These are phyloP conservation scores for Yamadazyma mexicana DNA, from an alignment of 1,139 yeast species.

Conservation along the genomic window DNA sequence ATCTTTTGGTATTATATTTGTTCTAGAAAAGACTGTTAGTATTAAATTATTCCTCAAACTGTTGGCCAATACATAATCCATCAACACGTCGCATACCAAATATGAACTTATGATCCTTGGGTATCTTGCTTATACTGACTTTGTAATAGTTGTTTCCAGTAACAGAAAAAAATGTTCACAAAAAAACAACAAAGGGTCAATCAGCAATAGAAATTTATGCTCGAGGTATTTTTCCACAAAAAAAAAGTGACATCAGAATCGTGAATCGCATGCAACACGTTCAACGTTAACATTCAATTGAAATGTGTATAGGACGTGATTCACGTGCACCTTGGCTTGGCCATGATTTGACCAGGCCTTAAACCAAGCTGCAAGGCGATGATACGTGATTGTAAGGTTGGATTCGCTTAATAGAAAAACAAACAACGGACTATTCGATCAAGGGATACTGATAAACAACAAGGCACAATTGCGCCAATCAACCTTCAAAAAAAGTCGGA, in stretches of 20 bases:
- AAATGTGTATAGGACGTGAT: too few relatives aligned
- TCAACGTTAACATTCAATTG: too few relatives aligned
- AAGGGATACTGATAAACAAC: constrained; percentile 2
- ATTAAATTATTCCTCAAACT: background rate
- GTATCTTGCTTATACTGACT: too few relatives aligned
- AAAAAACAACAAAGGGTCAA: background rate
- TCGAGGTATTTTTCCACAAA: background rate
- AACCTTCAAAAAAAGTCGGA: too few relatives aligned
- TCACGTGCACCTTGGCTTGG: too few relatives aligned
- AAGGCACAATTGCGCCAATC: constrained; percentile 1
- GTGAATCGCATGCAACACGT: constrained; percentile 1
- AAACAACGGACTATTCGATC: constrained; percentile 1
- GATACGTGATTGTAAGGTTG: too few relatives aligned
- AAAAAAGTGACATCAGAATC: constrained; percentile 1
- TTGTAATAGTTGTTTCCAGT: too few relatives aligned
- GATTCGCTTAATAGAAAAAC: background rate
- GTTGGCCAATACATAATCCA: background rate
- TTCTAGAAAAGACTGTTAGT: constrained; percentile 1
- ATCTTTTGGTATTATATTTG: constrained; percentile 29
- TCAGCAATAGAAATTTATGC: background rate
- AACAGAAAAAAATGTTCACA: background rate
- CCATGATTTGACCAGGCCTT: too few relatives aligned
- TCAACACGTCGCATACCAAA: too few relatives aligned
- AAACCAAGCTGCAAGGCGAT: too few relatives aligned
- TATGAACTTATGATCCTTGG: too few relatives aligned